These are phyloP conservation scores for Sugiyamaella novakii DNA, from an alignment of 1,139 yeast species.

Conservation along the genomic window DNA sequence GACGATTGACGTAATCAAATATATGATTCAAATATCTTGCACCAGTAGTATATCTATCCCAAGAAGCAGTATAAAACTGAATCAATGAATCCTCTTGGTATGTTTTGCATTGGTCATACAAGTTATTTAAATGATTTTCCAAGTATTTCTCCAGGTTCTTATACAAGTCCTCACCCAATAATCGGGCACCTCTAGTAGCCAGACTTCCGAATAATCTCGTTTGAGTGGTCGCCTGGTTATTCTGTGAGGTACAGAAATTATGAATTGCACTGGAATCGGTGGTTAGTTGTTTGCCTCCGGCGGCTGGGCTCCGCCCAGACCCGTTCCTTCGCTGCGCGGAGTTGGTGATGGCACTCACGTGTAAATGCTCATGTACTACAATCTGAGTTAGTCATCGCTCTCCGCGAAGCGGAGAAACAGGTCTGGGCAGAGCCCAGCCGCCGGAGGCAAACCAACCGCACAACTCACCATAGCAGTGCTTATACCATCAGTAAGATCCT, in stretches of 20 bases:
- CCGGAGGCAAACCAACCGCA: too few relatives aligned
- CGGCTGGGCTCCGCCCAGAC: not conserved
- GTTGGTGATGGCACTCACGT: slow-evolving; percentile 34
- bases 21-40: slow-evolving; percentile 92
- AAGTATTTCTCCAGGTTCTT: slow-evolving; percentile 68
- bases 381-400: slow-evolving; percentile 11
- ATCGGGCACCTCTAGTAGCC: slow-evolving; percentile 40
- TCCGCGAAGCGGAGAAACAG: too few relatives aligned
- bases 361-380: slow-evolving; percentile 45
- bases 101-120: slow-evolving; percentile 37
- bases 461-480: slow-evolving; percentile 41
- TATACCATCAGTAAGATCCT: slow-evolving; percentile 42
- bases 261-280: slow-evolving; percentile 75
- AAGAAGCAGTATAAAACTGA: slow-evolving; percentile 80
- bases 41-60: slow-evolving; percentile 90
- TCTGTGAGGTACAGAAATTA: slow-evolving; percentile 85
- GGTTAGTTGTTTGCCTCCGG: slow-evolving; percentile 1
- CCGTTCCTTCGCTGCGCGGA: not conserved
- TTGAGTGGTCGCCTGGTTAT: slow-evolving; percentile 49
- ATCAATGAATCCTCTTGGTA: slow-evolving; percentile 63
- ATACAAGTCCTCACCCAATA: slow-evolving; percentile 90
- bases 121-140: slow-evolving; percentile 56
- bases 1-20: slow-evolving; percentile 92
- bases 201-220: slow-evolving; percentile 26
- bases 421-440: too few relatives aligned